Evolutionary conservation across 768 basidiomycete species (phyloP), one percentile per base, ranked within the genome.

Genomic region (Kwoniella heveanensis): DNA sequence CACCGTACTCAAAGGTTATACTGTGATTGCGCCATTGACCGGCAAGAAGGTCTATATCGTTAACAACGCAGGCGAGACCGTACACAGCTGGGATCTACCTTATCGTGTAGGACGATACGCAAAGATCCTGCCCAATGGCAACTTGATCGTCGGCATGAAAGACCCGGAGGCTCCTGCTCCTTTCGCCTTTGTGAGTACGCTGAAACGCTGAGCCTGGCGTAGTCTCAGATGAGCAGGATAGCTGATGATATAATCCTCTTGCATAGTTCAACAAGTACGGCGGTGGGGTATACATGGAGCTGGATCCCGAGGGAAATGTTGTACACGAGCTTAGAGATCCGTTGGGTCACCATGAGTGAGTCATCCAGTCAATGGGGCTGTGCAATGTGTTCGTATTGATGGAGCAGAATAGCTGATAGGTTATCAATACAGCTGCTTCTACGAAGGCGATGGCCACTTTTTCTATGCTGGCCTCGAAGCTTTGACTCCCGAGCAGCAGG

Each of bases 211-310:
- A 50, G 19, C 24, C 15, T n/a, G n/a, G n/a, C n/a, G n/a, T n/a
- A n/a, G n/a, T n/a, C n/a, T n/a, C n/a, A n/a, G n/a, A n/a, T n/a
- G n/a, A 32, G 32, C 32, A 13, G 32, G 7, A 32, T 32, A 13
- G 32, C 32, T 32, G 32, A 32, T 32, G 13, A n/a, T n/a, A n/a
- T n/a, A n/a, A n/a, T n/a, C n/a, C n/a, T n/a, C n/a, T n/a, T 32
- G 5, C 21, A 27, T 27, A 66, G 65, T 66, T 66, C 59, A 66
- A 66, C 65, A 66, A 66, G 30, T 66, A 66, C 46, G 65, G 65
- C 19, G 65, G 65, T 3, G 65, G 65, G 8, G 25, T 66, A 8
- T 66, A 66, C 39, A 63, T 62, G 59, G 65, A 66, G 49, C 60
- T 66, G 2, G 48, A 48, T n/a, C 59, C 59, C 12, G 32, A 55